These are phyloP conservation scores for Kluyveromyces sp. DNA, from an alignment of 1,139 yeast genomes.

Conservation along the genomic window DNA sequence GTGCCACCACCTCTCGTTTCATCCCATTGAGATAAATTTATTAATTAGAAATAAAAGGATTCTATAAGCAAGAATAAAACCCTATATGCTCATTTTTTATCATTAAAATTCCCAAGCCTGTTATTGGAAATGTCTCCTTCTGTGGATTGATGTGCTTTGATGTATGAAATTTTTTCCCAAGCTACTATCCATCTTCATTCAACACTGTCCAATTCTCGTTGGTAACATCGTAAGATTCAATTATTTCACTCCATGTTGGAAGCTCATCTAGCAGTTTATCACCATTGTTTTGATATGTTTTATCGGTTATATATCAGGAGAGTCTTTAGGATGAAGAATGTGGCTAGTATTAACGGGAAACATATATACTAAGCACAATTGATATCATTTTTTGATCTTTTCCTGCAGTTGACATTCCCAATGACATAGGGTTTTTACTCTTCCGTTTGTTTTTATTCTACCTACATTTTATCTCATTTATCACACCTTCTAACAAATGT, in stretches of 20 bases:
- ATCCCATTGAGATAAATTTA: constrained; percentile 50
- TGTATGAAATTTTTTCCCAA: not conserved
- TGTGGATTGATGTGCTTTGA: too few relatives aligned
- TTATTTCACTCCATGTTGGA: not conserved
- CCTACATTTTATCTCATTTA: not conserved
- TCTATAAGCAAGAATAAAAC: not conserved
- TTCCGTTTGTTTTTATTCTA: constrained; percentile 4
- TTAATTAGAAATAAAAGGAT: not conserved
- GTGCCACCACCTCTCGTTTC: constrained; percentile 85
- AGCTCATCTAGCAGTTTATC: not conserved
- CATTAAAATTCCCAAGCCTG: too few relatives aligned
- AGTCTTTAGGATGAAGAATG: too few relatives aligned
- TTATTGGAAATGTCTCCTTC: too few relatives aligned
- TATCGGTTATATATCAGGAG: too few relatives aligned
- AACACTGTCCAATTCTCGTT: too few relatives aligned
- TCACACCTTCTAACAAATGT: constrained; percentile 4
- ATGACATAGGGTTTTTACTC: not conserved
- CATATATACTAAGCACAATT: too few relatives aligned
- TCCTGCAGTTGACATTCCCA: not conserved
- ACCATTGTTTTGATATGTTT: too few relatives aligned
- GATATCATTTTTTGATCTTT: not conserved
- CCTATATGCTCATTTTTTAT: too few relatives aligned
- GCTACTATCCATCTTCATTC: not conserved
- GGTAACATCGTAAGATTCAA: not conserved
- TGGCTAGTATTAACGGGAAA: too few relatives aligned